Conservation (phyloP, 208 protist genomes). For the Entamoeba dispar region DNA sequence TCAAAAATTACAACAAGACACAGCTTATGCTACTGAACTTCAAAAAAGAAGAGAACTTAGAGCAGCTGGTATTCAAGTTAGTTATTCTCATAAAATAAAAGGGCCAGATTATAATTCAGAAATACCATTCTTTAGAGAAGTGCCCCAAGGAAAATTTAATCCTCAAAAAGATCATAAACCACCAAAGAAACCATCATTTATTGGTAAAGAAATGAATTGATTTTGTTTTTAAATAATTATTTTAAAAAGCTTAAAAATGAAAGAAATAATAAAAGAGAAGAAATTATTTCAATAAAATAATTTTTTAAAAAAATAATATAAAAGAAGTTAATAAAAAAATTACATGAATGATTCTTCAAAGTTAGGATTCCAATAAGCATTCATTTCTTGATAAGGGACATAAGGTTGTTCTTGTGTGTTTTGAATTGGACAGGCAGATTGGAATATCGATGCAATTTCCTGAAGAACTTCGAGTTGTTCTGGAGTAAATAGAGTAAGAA, state of each 20-base stretch:
- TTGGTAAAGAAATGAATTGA: not conserved
- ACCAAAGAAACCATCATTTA: not conserved
- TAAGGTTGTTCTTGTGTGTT: not conserved
- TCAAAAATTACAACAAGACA: constrained; percentile 73
- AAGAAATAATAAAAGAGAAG: too few relatives aligned
- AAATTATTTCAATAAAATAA: too few relatives aligned
- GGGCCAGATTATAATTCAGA: not conserved
- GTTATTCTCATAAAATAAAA: not conserved
- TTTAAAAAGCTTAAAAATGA: too few relatives aligned
- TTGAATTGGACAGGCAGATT: not conserved
- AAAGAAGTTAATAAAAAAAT: too few relatives aligned
- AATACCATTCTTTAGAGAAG: not conserved
- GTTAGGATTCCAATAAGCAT: too few relatives aligned
- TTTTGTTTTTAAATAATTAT: too few relatives aligned
- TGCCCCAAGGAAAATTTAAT: not conserved
- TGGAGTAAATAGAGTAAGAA: not conserved
- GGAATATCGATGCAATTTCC: not conserved
- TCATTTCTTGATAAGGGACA: not conserved
- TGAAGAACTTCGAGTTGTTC: not conserved
- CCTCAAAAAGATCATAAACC: not conserved
- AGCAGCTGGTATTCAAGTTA: not conserved
- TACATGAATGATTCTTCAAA: too few relatives aligned
- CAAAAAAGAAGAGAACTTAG: not conserved
- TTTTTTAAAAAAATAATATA: too few relatives aligned
- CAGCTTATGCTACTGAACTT: not conserved